Evolutionary conservation across 2,329 filamentous ascomycete genomes (phyloP).

Genomic region (Penicillium brevicompactum): DNA sequence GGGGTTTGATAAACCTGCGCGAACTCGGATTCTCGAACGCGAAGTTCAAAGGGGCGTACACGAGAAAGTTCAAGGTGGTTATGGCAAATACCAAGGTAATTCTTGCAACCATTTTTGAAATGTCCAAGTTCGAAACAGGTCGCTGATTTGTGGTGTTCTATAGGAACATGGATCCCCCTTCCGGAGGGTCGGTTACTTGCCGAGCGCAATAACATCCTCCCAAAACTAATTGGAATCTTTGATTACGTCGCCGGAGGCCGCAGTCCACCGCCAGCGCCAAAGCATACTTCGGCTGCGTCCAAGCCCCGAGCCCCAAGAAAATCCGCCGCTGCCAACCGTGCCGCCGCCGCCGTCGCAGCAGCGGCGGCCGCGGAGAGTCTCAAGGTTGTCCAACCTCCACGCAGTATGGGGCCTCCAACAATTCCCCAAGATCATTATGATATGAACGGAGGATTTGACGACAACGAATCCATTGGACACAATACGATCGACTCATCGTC

Average conservation of each 20-base stretch:
- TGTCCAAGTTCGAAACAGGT: background rate
- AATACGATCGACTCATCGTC: slow-evolving; percentile 81
- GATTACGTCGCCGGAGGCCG: slow-evolving; percentile 82
- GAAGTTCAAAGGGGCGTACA: slow-evolving; percentile 96
- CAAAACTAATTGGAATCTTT: slow-evolving; percentile 83
- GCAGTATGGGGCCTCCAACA: slow-evolving; percentile 38
- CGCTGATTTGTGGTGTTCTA: slow-evolving; percentile 2
- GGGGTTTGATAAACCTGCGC: slow-evolving; percentile 93
- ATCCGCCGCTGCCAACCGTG: slow-evolving; percentile 60
- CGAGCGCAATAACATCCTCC: slow-evolving; percentile 80
- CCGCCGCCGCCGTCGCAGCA: slow-evolving; percentile 22
- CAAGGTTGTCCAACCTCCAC: slow-evolving; percentile 33
- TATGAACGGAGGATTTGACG: slow-evolving; percentile 64
- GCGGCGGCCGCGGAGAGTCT: slow-evolving; percentile 35
- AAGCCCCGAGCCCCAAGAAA: slow-evolving; percentile 75
- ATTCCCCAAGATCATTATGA: slow-evolving; percentile 66
- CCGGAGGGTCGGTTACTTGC: slow-evolving; percentile 78
- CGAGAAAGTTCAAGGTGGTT: slow-evolving; percentile 97
- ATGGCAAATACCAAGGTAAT: slow-evolving; percentile 94
- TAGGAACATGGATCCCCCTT: slow-evolving; percentile 95
- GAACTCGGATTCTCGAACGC: slow-evolving; percentile 91
- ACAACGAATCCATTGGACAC: slow-evolving; percentile 82
- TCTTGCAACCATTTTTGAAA: background rate
- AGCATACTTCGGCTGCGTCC: slow-evolving; percentile 73
- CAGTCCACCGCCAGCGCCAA: slow-evolving; percentile 89